Evolutionary conservation across 2,329 filamentous ascomycete species (phyloP), one percentile per base, ranked within the genome.

Genomic region (Pseudogymnoascus sp.): DNA sequence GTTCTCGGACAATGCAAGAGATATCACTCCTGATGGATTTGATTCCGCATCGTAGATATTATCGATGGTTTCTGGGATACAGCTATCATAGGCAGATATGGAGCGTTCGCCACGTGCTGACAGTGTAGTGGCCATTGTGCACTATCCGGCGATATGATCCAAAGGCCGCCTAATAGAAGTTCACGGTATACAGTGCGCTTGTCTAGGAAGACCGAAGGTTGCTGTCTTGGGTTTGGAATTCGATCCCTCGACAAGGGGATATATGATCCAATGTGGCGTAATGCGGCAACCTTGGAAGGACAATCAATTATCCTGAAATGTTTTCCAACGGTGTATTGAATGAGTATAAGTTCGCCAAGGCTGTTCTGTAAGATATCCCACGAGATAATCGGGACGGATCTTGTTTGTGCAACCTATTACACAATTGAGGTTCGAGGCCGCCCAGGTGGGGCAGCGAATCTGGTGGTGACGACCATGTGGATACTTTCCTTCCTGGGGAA

Each of bases 1-100:
- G 60, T 66, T 68, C 38, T 68, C 66, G 14, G 66, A 64, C 7
- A 61, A 66, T 6, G 30, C 58, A 43, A 68, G 65, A 9, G 62
- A 62, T 20, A 68, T 64, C 5, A 67, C 59, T 18, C 66, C 66
- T 18, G 58, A 54, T 14, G 65, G 65, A 30, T 68, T 68, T 5
- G 61, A 59, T 5, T 47, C 35, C 50, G 43, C 63, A 41, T 67
- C 60, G 36, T 67, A 67, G 8, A 57, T 37, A 43, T 67, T 64
- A n/a, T 60, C 39, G 12, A 20, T 47, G 20, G 25, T n/a, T 47
- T 47, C 41, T 6, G 41, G 6, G 20, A 47, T 47, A 22, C 41
- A 4, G 22, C 25, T 14, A 3, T 28, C 6, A 22, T 47, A 47
- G 6, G 41, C 41, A 28, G 41, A 47, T 14, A 47, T 25, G 12